Evolutionary conservation across 1,284 basidiomycete species (phyloP), one percentile per base, ranked within the genome.

Genomic region (Moniliophthora roreri): DNA sequence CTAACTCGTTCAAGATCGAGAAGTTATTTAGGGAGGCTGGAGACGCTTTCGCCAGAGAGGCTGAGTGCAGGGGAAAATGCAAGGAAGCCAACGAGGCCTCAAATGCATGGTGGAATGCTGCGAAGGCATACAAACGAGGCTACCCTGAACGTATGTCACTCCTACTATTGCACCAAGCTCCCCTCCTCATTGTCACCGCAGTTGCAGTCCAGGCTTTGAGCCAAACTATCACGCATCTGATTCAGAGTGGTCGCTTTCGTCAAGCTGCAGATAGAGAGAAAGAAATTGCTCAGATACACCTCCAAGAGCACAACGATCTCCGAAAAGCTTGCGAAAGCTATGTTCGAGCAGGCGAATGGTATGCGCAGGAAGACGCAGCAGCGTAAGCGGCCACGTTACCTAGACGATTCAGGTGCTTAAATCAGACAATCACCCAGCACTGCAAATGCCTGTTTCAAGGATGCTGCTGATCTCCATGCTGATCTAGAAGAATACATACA

Each of bases 201-300:
- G 95, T 96, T 66, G 96, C 96, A 34, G 83, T 98, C 41, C 86
- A 91, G 61, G 91, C 95, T n/a, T 76, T 99, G 44, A 81, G 86
- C 9, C 85, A 93, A 61, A 93, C 94, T 2, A 89, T 98, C 56
- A 81, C 83, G 40, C 87, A 93, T 64, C 81, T 98, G 36, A 91
- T 93, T 15, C 75, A 92, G 60, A 77, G 80, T 20, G 97, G 97
- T 50, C 85, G 94, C 56, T 99, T 99, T 79, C 80, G 97, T 53
- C 97, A 99, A 69, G 97, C 97, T 24, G 97, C 96, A 8, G 97
- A 99, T 71, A 78, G 97, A 62, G 93, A 98, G 78, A 98, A 98
- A 73, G 94, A 95, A 74, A 95, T 98, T 61, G 96, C 87, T 3
- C 88, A 93, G 67, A 93, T 99, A 60, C 89, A 94, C 73, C 83